Base-by-base conservation (phyloP, 2,329 filamentous ascomycete species). In the Trichoderma gracile region DNA sequence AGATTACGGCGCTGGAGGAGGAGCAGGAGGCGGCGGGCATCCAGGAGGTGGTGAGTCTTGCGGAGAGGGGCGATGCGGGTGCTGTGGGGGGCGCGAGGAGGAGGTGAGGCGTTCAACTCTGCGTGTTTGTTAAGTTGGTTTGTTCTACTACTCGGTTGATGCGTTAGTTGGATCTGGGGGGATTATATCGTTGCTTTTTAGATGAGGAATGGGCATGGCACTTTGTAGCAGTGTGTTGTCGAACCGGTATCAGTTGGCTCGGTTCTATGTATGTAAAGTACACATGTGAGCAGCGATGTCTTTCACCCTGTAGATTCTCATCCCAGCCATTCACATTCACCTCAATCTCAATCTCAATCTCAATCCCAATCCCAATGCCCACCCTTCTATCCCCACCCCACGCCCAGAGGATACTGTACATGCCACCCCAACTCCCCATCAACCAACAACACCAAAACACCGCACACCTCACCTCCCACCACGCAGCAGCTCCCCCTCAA, bases 1-100 rank as follows among this genome's bases (percentile, higher is more conserved):
- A 98, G 79, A 91, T 99, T 69, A 90, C 89, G 61, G 90, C 87
- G 7, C 78, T 98, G 73, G 95, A 99, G 78, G 94, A 97, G 77
- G 94, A 97, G 79, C 93, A 98, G 80, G 94, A 97, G 77, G 93
- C 91, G 55, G 92, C 93, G 40, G 93, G 95, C 10, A 97, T 98
- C 76, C 91, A 93, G 17, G 95, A 98, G 79, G 92, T 98, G 49
- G 91, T 98, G 62, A 95, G 89, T 73, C 80, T 98, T 73, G 88
- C 89, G 56, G 92, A 96, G 70, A 87, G 87, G 68, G 85, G 82
- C 47, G 86, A 84, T 65, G 84, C 82, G 23, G 85, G 74, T 70
- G 71, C 68, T 21, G 70, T 67, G 9, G 72, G 72, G 2, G 75
- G 73, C 3, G 75, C 69, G 21, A 75, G 74, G 66, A 74, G 76